These are phyloP conservation scores for Dicorynia guianensis DNA, from an alignment of 306 rosid species.

Conservation along the genomic window DNA sequence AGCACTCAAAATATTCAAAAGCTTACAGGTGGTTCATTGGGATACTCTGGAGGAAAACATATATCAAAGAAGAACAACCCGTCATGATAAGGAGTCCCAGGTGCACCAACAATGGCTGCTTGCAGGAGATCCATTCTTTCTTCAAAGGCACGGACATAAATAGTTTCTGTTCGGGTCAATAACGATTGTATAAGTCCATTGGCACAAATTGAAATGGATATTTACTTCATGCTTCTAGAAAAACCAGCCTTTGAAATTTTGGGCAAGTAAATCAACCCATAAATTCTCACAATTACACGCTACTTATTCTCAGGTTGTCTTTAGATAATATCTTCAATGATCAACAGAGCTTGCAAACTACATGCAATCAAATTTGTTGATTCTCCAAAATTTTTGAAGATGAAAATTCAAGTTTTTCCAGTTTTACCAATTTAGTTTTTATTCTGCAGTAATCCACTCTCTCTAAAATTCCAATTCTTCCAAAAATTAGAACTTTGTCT, in stretches of 20 bases:
- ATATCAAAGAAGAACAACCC: slow-evolving; percentile 94
- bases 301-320: slow-evolving; percentile 20
- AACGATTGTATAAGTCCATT: slow-evolving; percentile 26
- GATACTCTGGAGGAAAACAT: slow-evolving; percentile 84
- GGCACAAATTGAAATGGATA: slow-evolving; percentile 13
- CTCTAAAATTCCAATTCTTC: slow-evolving; percentile 7
- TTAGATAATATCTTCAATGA: slow-evolving; percentile 16
- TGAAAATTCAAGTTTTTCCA: slow-evolving; percentile 9
- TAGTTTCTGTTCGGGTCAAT: slow-evolving; percentile 64
- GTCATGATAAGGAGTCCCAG: slow-evolving; percentile 97
- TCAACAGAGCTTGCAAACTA: slow-evolving; percentile 5
- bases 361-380: neutral
- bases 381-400: neutral
- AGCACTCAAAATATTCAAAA: slow-evolving; percentile 34
- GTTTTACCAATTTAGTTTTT: slow-evolving; percentile 12
- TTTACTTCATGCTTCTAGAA: neutral
- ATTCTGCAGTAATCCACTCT: slow-evolving; percentile 5
- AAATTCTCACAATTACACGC: neutral
- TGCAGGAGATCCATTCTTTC: slow-evolving; percentile 93
- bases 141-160: slow-evolving; percentile 81
- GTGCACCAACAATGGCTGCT: slow-evolving; percentile 87
- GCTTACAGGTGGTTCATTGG: slow-evolving; percentile 90
- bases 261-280: slow-evolving; percentile 28
- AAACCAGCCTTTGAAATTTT: slow-evolving; percentile 11
- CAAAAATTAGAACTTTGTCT: neutral